Evolutionary conservation across 163 green algal genomes (phyloP), one percentile per base, ranked within the genome.

Genomic region (Chloromonas sp.): DNA sequence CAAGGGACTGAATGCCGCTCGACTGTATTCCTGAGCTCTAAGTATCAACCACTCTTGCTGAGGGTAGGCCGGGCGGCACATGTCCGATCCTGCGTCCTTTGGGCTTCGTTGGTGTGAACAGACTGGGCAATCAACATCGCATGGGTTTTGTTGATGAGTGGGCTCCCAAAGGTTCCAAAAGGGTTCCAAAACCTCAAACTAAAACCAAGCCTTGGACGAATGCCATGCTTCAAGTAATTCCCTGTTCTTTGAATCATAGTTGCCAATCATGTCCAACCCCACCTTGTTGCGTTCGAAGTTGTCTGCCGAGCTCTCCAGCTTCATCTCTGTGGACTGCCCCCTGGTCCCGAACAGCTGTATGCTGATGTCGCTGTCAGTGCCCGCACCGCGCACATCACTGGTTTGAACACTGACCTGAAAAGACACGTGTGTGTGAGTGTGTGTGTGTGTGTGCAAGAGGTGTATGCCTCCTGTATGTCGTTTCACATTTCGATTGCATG

Each of bases 261-360:
- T 36, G 36, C 36, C 36, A 36, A 36, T 36, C 36, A 36, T 36
- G 36, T 36, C 36, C 36, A 36, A 36, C 36, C 36, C 36, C 70
- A 90, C 87, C 87, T 91, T 87, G 82, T 88, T 87, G 14, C 88
- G 83, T 78, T 94, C 90, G 79, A 94, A 94, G 83, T 93, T 90
- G 82, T 93, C 88, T 3, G 83, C 71, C 60, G 60, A 83, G 66
- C 60, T 89, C 83, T 93, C 89, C 2, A 93, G 85, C 71, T 86
- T 87, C 58, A 92, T 79, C 86, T 92, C 61, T 82, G 59, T 74
- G 66, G 66, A 74, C 66, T 74, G 66, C 66, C 5, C 11, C 5
- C 11, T 74, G 66, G 66, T 74, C 0, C 88, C 88, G 66, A 86
- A 11, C 76, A 89, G n/a, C 14, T 88, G 84, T 79, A 89, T 80